Base-by-base conservation (phyloP, 345 rosid genomes). In the Luvunga scandens region DNA sequence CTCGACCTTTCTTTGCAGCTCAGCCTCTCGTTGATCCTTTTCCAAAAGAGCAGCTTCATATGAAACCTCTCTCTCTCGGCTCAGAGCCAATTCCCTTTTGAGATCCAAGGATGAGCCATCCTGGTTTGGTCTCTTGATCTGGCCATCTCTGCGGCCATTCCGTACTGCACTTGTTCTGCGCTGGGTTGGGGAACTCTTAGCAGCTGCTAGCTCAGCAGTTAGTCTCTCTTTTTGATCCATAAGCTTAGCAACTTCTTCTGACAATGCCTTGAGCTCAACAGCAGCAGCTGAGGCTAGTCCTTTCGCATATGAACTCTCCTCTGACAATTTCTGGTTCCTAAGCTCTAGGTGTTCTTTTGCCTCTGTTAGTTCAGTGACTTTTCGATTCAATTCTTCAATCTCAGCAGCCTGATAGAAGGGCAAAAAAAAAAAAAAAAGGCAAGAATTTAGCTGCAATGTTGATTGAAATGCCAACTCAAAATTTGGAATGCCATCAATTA, bases 231-330 rank as follows among this genome's bases (percentile, higher is more conserved):
- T 97, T 25, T 90, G 94, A 81, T 91, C 90, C 98, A 97, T 92
- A 28, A 97, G 97, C 84, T 97, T 97, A 60, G 98, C 90, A 16
- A 96, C 94, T 90, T 96, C 98, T 82, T 94, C 99, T 3, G 98
- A 94, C 71, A 96, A 84, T 79, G 98, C 99, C 86, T 96, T 96
- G 69, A 96, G 99, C 87, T 96, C 99, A 22, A 97, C 99, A n/a
- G 99, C 99, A 76, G 99, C 99, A 73, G 99, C 99, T 70, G 99
- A 97, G 80, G 98, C 99, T 79, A 97, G 91, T 68, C 97, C 99
- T 87, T 97, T 97, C 2, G 99, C 99, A 16, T 97, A 97, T 19
- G 95, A 89, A 83, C 99, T 91, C 81, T 97, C 99, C 42, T 97
- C 99, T 0, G 94, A 94, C 36, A 94, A 89, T 82, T 93, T 94